phyloP scores from a whole-genome alignment of 805 yeast species.

The Huiozyma naganishii region DNA sequence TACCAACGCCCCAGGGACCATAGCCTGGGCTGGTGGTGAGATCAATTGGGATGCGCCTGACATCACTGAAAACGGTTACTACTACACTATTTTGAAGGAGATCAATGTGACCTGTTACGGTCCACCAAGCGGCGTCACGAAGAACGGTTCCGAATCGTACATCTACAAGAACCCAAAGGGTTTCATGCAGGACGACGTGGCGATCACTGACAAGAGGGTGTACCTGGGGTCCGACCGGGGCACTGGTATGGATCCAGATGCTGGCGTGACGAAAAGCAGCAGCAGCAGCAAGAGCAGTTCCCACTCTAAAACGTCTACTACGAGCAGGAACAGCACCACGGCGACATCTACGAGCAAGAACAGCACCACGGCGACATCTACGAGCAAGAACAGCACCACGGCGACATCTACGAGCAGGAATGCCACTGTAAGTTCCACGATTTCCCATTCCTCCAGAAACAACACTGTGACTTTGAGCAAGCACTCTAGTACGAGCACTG shows the following conservation, averaged over 20 bases:
- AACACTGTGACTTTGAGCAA: no score
- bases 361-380: background rate
- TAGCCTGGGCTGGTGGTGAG: conserved; percentile 81
- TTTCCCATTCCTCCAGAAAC: background rate
- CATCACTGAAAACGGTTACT: conserved; percentile 68
- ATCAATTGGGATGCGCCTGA: conserved; percentile 77
- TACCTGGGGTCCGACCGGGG: conserved; percentile 50
- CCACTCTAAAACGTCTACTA: conserved; percentile 3
- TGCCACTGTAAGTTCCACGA: background rate
- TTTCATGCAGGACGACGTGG: conserved; percentile 38
- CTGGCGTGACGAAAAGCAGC: conserved; percentile 3
- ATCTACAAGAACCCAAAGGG: conserved; percentile 40
- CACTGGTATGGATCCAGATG: conserved; percentile 53
- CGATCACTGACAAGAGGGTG: conserved; percentile 53
- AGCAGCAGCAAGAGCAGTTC: conserved; percentile 4
- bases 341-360: background rate
- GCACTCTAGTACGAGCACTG: background rate
- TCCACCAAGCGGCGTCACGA: conserved; percentile 47
- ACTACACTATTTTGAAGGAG: conserved; percentile 52
- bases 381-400: background rate
- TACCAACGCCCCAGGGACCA: conserved; percentile 47
- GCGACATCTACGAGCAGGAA: background rate
- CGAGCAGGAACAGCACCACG: background rate
- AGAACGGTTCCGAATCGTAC: conserved; percentile 41
- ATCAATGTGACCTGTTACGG: conserved; percentile 60